Evolutionary conservation across 2,329 filamentous ascomycete species (phyloP).

Genomic region (Grosmannia huntii): DNA sequence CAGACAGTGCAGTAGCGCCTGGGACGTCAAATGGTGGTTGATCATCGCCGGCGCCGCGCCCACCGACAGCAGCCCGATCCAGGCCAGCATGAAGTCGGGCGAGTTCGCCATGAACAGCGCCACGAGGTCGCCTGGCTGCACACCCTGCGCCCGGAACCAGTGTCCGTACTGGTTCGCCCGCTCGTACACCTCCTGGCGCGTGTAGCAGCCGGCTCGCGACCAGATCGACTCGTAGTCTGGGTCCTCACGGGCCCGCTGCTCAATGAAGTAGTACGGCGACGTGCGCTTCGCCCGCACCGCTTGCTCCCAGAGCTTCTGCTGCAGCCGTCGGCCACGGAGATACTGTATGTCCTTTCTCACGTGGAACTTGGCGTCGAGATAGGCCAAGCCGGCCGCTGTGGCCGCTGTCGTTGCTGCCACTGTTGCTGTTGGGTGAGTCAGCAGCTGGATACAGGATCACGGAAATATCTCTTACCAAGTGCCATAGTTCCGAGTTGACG

Average conservation of each 20-base stretch:
- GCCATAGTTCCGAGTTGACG: neutral
- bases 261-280: too few species aligned
- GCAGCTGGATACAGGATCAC: too few species aligned
- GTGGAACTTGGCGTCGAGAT: too few species aligned
- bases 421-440: conserved; percentile 3
- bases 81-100: conserved; percentile 52
- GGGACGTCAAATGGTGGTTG: conserved; percentile 54
- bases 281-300: too few species aligned
- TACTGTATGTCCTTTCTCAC: too few species aligned
- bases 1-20: conserved; percentile 53
- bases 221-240: conserved; percentile 50
- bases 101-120: conserved; percentile 56
- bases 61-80: conserved; percentile 51
- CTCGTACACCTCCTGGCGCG: conserved; percentile 42
- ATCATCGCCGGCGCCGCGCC: conserved; percentile 59
- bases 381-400: too few species aligned
- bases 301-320: too few species aligned
- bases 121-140: conserved; percentile 47
- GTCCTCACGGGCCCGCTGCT: conserved; percentile 34
- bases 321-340: too few species aligned
- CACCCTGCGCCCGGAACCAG: conserved; percentile 46
- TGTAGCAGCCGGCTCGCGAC: conserved; percentile 49
- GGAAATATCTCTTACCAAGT: neutral
- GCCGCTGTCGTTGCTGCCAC: conserved; percentile 13
- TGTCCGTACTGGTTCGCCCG: conserved; percentile 47